phyloP scores from a whole-genome alignment of 768 basidiomycete species.

The Tylopilus rubrobrunneus region DNA sequence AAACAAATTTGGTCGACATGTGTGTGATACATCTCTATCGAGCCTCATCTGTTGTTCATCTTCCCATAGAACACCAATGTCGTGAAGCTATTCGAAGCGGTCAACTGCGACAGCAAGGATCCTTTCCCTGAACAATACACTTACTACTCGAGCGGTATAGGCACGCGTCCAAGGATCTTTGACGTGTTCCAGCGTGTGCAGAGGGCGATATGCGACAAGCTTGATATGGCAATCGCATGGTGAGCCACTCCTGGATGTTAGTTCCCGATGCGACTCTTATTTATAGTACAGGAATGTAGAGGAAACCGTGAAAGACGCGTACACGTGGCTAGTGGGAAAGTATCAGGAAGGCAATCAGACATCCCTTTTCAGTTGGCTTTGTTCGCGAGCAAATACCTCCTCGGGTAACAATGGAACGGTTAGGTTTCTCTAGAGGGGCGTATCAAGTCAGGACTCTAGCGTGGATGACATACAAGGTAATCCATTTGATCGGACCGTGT shows the following conservation, averaged over 20 bases:
- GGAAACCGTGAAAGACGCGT: slow-evolving; percentile 5
- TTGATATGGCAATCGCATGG: slow-evolving; percentile 9
- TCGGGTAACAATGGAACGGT: not conserved
- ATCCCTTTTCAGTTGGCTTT: slow-evolving; percentile 4
- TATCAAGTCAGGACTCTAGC: slow-evolving; percentile 9
- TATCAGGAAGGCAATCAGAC: slow-evolving; percentile 8
- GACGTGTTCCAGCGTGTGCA: slow-evolving; percentile 1
- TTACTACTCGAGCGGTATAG: slow-evolving; percentile 7
- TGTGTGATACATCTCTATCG: not conserved
- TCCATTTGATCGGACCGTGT: not conserved
- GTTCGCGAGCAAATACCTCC: not conserved
- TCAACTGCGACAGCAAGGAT: slow-evolving; percentile 1
- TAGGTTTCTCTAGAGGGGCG: slow-evolving; percentile 7
- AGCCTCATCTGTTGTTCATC: not conserved
- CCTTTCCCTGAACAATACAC: slow-evolving; percentile 5
- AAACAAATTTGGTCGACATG: slow-evolving; percentile 6
- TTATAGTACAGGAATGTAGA: slow-evolving; percentile 1
- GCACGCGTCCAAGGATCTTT: slow-evolving; percentile 4
- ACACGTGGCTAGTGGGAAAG: slow-evolving; percentile 4
- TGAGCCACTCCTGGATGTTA: not conserved
- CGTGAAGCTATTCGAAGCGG: slow-evolving; percentile 7
- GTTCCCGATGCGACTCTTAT: not conserved
- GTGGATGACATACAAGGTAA: slow-evolving; percentile 2
- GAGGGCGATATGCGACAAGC: slow-evolving; percentile 3
- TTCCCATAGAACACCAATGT: slow-evolving; percentile 5